phyloP scores from a whole-genome alignment of 257 asterid genomes.

The Petrea volubilis region DNA sequence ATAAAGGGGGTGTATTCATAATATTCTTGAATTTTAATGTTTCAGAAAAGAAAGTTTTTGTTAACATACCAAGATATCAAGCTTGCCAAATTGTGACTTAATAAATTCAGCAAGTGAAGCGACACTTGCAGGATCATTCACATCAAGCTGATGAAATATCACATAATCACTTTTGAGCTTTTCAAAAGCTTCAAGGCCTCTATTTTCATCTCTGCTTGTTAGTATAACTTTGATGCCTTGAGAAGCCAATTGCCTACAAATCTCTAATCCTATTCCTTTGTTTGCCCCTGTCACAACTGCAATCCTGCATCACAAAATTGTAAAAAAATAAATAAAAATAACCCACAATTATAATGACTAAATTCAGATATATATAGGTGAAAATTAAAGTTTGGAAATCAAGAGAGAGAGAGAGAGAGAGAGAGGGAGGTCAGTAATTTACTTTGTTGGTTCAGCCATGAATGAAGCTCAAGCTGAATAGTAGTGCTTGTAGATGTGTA shows the following conservation, averaged over 20 bases:
- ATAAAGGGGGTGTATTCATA: no score
- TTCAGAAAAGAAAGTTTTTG: neutral
- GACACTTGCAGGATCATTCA: conserved; percentile 34
- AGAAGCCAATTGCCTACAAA: conserved; percentile 49
- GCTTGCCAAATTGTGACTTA: conserved; percentile 38
- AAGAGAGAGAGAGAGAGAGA: neutral
- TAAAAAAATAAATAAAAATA: neutral
- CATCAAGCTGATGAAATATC: conserved; percentile 49
- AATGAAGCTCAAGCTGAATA: conserved; percentile 9
- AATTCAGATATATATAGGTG: neutral
- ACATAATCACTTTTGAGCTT: conserved; percentile 33
- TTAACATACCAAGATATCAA: conserved; percentile 44
- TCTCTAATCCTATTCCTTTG: conserved; percentile 58
- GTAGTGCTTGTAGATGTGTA: neutral
- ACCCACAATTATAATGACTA: neutral
- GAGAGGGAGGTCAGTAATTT: conserved; percentile 2
- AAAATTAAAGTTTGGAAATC: neutral
- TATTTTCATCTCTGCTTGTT: conserved; percentile 48
- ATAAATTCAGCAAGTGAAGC: conserved; percentile 35
- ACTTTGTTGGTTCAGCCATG: conserved; percentile 28
- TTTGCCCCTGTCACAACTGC: conserved; percentile 56
- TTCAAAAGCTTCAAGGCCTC: conserved; percentile 50
- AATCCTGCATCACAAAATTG: conserved; percentile 18
- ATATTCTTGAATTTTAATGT: no score
- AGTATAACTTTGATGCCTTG: conserved; percentile 47